These are phyloP conservation scores for Candida tammaniensis DNA, from an alignment of 805 yeast genomes.

Conservation along the genomic window DNA sequence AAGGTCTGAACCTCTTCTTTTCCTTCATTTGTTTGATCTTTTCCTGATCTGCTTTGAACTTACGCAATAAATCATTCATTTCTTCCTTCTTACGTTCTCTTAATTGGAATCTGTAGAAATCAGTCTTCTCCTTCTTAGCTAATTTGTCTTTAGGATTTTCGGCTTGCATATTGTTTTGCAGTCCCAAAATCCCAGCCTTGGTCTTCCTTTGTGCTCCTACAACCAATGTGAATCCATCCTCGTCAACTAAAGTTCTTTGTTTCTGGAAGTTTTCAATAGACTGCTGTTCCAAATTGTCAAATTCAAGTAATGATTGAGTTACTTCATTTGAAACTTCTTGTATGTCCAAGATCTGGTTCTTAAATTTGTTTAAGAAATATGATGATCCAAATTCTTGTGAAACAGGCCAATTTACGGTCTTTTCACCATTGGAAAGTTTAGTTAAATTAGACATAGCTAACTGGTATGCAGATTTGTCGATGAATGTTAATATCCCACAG, in stretches of 20 bases:
- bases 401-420: conserved; percentile 37
- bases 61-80: conserved; percentile 78
- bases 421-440: conserved; percentile 34
- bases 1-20: conserved; percentile 82
- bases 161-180: conserved; percentile 38
- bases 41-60: conserved; percentile 90
- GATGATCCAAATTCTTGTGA: conserved; percentile 29
- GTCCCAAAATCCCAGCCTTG: conserved; percentile 65
- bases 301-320: conserved; percentile 58
- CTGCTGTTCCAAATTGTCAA: conserved; percentile 67
- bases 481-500: conserved; percentile 69
- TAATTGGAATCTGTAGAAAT: conserved; percentile 94
- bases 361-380: conserved; percentile 40
- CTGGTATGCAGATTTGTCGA: conserved; percentile 66
- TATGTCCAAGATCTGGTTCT: conserved; percentile 42
- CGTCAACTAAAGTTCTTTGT: conserved; percentile 71
- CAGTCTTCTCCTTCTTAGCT: conserved; percentile 76
- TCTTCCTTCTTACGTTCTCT: conserved; percentile 91
- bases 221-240: conserved; percentile 90
- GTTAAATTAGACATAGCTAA: conserved; percentile 65
- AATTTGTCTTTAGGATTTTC: conserved; percentile 46
- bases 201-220: conserved; percentile 86
- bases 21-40: conserved; percentile 76
- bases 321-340: conserved; percentile 54
- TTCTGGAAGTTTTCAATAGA: conserved; percentile 53